Base-by-base conservation (phyloP, 805 yeast species). In the Kodamaea neixiangensis region DNA sequence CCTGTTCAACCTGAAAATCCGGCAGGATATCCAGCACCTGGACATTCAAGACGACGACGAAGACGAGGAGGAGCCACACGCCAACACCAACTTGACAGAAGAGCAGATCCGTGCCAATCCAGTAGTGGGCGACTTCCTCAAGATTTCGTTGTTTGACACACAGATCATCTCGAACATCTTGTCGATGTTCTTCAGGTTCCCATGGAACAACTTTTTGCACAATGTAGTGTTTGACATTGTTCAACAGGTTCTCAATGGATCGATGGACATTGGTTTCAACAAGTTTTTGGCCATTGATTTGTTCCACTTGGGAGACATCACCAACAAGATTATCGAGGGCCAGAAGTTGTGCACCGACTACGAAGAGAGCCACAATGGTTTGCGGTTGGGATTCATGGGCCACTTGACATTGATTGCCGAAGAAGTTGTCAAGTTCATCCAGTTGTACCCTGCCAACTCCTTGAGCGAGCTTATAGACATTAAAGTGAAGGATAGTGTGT, bases 211-310 rank as follows among this genome's bases (percentile, higher is more conserved):
- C 54, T 75, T 75, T 51, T 64, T 74, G 44, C 79, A 75, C 61
- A 75, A 75, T 49, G 79, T 75, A 14, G 78, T 75, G 9, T 75
- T 75, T 57, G 79, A 75, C 54, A 72, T 75, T 44, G 78, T 75
- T 20, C 79, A 75, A 54, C 79, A 75, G 59, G 76, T 75, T 1
- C 62, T 75, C 51, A 74, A 75, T 57, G 79, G 79, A 7, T 71
- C 76, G 7, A 75, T 75, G 78, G 78, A 73, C 46, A 73, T 75
- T 62, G 78, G 78, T n/a, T 74, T 72, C 63, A 75, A 75, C 60
- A 73, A 72, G 58, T 74, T 69, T 47, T 60, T 75, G 53, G 76
- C 78, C 18, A 71, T 71, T 47, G 93, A 89, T 58, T 69, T 88
- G 48, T 84, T 88, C 65, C 85, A 69, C 40, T 59, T 64, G 18